phyloP scores from a whole-genome alignment of 768 basidiomycete species.

The Naematelia encephala region DNA sequence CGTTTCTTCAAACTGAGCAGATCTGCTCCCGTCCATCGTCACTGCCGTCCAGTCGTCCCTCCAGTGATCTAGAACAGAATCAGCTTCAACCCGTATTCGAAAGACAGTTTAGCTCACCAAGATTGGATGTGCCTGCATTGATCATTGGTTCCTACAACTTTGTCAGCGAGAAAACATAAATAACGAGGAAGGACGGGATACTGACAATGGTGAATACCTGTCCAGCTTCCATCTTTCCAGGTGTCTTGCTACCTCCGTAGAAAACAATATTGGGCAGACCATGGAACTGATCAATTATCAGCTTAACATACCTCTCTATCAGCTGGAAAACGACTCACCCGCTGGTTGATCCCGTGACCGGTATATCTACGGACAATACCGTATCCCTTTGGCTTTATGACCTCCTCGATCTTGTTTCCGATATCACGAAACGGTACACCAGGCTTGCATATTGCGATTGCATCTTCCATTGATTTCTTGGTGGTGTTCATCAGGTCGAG shows the following conservation, averaged over 20 bases:
- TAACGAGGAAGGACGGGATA: constrained; percentile 15
- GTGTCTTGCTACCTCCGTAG: constrained; percentile 89
- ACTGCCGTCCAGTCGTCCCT: constrained; percentile 96
- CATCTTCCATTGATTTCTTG: constrained; percentile 76
- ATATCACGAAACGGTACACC: constrained; percentile 64
- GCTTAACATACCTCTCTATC: neutral
- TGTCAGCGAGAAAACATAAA: neutral
- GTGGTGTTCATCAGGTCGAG: constrained; percentile 76
- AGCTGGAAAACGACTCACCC: constrained; percentile 31
- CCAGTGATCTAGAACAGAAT: constrained; percentile 53
- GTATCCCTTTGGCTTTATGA: constrained; percentile 77
- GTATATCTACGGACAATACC: constrained; percentile 89
- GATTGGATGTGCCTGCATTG: constrained; percentile 64
- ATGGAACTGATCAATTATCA: constrained; percentile 62
- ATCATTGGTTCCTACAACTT: constrained; percentile 66
- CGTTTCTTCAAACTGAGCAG: constrained; percentile 97
- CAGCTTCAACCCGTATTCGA: constrained; percentile 1
- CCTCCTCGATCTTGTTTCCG: constrained; percentile 61
- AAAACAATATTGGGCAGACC: constrained; percentile 82
- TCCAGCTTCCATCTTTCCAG: constrained; percentile 89
- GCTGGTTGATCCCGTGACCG: constrained; percentile 81
- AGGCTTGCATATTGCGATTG: constrained; percentile 90
- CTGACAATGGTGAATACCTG: constrained; percentile 62
- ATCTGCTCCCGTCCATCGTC: constrained; percentile 81
- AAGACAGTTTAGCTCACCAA: constrained; percentile 28